Base-by-base conservation (phyloP, 139 green algal species). In the Chlamydomonas eustigma region DNA sequence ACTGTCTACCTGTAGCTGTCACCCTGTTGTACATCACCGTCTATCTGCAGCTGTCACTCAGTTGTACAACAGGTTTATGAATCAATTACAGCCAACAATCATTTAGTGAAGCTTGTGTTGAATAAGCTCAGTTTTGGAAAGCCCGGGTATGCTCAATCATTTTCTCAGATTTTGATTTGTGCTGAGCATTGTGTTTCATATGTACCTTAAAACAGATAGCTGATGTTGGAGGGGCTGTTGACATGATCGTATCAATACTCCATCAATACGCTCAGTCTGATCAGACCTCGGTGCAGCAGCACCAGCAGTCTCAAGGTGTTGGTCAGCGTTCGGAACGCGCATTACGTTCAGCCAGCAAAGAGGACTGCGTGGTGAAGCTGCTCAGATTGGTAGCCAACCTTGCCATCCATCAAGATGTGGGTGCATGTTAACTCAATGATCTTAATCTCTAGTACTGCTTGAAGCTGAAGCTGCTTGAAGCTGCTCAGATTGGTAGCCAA, bases 321-420 rank as follows among this genome's bases (percentile, higher is more conserved):
- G 52, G 6, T 25, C 52, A 68, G 77, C 32, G 32, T 3, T 6
- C 34, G 68, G 25, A 35, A 75, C 4, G 68, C 34, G 63, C 39
- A 28, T 25, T 64, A 28, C 68, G 37, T 6, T 4, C 37, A 28
- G 68, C 37, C n/a, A 76, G 50, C 6, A 50, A 71, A n/a, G 79
- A 86, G 77, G 84, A 89, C 32, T 81, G 81, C 64, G 32, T 86
- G 31, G 76, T 90, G 22, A 88, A 90, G 82, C 51, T 90, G 74
- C 76, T 90, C 63, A 77, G 85, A 18, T 72, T 90, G 37, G 36
- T 82, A 2, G 85, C 78, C 66, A 90, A 90, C 76, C 52, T 86
- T 38, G 77, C 80, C 50, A 86, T 88, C 33, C 63, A 82, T 66
- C 52, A 8, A 68, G 52, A 31, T 25, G 52, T 68, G 52, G 12